Base-by-base conservation (phyloP, 2,329 filamentous ascomycete genomes). In the Stemphylium lycopersici region DNA sequence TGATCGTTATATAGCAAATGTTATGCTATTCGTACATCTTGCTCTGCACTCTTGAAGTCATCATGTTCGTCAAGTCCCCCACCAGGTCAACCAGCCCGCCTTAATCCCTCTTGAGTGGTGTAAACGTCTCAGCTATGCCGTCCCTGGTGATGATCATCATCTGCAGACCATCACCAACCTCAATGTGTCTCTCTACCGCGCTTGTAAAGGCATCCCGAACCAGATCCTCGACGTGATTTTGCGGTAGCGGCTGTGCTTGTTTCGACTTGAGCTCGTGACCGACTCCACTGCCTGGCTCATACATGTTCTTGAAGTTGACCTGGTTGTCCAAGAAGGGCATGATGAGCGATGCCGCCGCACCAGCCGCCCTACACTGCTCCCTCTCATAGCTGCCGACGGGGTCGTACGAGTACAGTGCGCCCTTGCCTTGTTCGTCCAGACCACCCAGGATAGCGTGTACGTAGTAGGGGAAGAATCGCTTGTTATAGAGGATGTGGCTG, bases 301-400 rank as follows among this genome's bases (percentile, higher is more conserved):
- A 96, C 81, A 97, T 93, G 77, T 99, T 99, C 85, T 97, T 99
- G 83, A 93, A 93, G 81, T 98, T 98, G 81, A 99, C 95, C 80
- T 99, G 96, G 77, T 99, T 99, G 78, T 99, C 95, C 72, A 99
- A 80, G 83, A 99, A 99, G 1, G 95, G 95, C 90, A 97, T 99
- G 79, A 99, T 99, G 77, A 99, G 80, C 71, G 90, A 95, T 48
- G 91, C 89, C 16, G 93, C 93, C 12, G 95, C 93, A 68, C 95
- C 95, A 37, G 91, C 95, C 32, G 95, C 93, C 63, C 93, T 87
- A 80, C 93, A 97, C 80, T 96, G 91, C 80, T 99, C 95, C 63
- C 95, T 84, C 83, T 99, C 95, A 79, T 98, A 99, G 75, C 91
- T 96, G 66, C 95, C 95, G 37, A 99, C 95, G 1, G 95, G 95